Conservation (phyloP, 331 rosid species). For the Phaseolus coccineus region DNA sequence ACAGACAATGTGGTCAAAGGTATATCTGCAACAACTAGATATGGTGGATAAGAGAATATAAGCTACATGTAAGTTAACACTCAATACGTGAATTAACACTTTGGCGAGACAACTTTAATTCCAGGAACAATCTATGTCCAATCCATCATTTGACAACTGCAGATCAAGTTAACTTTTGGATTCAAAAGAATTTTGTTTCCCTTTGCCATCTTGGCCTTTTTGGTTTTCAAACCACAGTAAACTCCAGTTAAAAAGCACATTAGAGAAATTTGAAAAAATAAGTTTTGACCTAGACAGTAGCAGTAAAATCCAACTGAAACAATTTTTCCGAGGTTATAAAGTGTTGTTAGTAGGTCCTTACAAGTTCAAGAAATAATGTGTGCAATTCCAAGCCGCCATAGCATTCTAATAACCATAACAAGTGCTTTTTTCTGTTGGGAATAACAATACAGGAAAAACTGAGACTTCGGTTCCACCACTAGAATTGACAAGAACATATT, state of each 20-base stretch:
- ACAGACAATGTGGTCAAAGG: constrained; percentile 16
- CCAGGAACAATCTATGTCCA: constrained; percentile 17
- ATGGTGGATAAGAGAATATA: neutral
- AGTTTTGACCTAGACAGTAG: neutral
- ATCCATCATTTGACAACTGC: constrained; percentile 12
- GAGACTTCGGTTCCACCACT: neutral
- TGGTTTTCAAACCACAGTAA: constrained; percentile 1
- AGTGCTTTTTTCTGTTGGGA: neutral
- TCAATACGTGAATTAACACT: constrained; percentile 17
- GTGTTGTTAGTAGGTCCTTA: too few relatives aligned
- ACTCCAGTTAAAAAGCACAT: neutral
- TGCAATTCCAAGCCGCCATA: neutral
- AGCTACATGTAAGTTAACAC: neutral
- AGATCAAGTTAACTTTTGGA: neutral
- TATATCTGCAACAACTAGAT: neutral
- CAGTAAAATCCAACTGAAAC: neutral
- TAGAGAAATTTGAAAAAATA: neutral
- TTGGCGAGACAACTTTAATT: constrained; percentile 16
- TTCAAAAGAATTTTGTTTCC: neutral
- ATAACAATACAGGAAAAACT: neutral
- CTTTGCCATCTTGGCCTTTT: neutral
- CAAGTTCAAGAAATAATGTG: neutral
- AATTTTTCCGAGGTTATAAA: neutral
- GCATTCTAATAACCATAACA: neutral
- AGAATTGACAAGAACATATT: neutral